Conservation (phyloP, 768 basidiomycete species). For the Rossbeevera mucosa region DNA sequence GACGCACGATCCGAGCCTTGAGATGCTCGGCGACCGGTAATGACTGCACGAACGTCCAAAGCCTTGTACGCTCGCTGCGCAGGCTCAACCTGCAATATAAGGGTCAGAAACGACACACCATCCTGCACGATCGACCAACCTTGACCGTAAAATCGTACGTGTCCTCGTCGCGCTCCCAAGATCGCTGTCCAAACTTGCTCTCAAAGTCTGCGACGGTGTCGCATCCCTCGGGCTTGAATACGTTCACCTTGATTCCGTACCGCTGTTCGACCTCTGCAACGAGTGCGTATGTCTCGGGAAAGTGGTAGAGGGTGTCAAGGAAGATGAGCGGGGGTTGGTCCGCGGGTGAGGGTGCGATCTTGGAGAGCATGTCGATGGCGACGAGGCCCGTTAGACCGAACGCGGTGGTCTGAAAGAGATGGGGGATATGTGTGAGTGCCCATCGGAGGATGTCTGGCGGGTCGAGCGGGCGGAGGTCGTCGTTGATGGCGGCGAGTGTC, state of each 20-base stretch:
- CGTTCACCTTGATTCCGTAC: conserved; percentile 69
- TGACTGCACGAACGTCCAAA: conserved; percentile 76
- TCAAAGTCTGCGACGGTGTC: conserved; percentile 71
- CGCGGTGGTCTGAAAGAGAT: conserved; percentile 89
- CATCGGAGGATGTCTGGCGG: conserved; percentile 85
- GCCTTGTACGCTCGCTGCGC: conserved; percentile 81
- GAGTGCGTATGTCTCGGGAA: conserved; percentile 86
- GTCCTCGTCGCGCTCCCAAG: conserved; percentile 88
- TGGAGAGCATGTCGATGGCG: conserved; percentile 91
- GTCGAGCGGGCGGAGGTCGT: conserved; percentile 59
- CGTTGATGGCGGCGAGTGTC: conserved; percentile 67
- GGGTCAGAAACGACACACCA: neutral
- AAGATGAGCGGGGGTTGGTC: conserved; percentile 82
- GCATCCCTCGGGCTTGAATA: conserved; percentile 76
- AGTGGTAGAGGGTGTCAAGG: conserved; percentile 95
- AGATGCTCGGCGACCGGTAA: conserved; percentile 91
- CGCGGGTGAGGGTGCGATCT: conserved; percentile 50
- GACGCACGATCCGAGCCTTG: conserved; percentile 88
- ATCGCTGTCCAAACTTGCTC: conserved; percentile 63
- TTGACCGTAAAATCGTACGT: conserved; percentile 91
- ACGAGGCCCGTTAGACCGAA: conserved; percentile 95
- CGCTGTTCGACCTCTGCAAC: conserved; percentile 73
- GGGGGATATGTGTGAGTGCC: conserved; percentile 76
- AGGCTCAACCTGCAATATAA: conserved; percentile 74
- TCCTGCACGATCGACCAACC: conserved; percentile 38